Base-by-base conservation (phyloP, 371 early-diverging fungal species). In the Nematocida displodere region DNA sequence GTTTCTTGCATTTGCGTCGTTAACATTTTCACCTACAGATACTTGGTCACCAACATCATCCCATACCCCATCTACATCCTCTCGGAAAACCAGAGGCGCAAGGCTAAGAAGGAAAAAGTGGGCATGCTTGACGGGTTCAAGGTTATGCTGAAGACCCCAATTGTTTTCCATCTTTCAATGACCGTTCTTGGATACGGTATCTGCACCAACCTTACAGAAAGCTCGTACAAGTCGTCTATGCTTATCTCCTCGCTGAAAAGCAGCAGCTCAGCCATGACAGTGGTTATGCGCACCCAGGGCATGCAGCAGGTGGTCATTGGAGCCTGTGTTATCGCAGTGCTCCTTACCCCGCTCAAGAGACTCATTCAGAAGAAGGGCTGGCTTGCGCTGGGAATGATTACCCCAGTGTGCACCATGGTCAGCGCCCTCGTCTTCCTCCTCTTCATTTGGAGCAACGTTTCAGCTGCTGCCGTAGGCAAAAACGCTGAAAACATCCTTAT, bases 141-240 rank as follows among this genome's bases (percentile, higher is more conserved):
- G 40, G 65, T 65, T 37, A 82, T 83, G 78, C 54, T 53, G 15
- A 61, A 66, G 29, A 80, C 81, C 7, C 79, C 68, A 54, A 65
- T 85, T 22, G 47, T 82, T 5, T 61, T 83, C 17, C 48, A 77
- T n/a, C 79, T 83, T 47, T 82, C 80, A 50, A 17, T 76, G 17
- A 80, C 81, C 5, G 85, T 85, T 1, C 71, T 83, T 26, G 75
- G 67, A 26, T 85, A 80, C 58, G 82, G 79, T 55, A 77, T 82
- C 1, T 39, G 54, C 0, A 78, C 76, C 34, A 85, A 83, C 66
- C 55, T 83, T 53, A 61, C 80, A 47, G 85, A 85, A 53, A 49
- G 81, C 2, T 55, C 66, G 29, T 82, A 66, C 49, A 85, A 85
- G 39, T 53, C 49, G 5, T 76, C 66, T 13, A 67, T 82, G 0